Percentiles rank a stretch among this genome's conserved stretches.
Conservation (phyloP, 805 yeast genomes). For the Wickerhamiella dianesei region DNA sequence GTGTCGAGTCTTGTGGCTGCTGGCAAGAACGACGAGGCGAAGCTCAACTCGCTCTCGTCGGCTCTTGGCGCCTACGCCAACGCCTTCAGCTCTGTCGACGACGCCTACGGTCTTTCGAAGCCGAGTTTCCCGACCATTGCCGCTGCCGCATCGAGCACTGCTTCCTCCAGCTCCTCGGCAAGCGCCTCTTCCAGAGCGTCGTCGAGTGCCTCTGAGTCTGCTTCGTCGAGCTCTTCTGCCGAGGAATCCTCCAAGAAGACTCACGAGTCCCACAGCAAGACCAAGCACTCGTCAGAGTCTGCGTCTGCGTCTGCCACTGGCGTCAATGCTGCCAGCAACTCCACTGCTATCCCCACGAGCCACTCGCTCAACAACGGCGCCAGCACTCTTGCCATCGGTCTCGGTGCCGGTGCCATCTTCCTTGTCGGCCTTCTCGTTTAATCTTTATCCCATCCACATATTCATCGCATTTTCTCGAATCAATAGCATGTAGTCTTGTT, state of each 20-base stretch:
- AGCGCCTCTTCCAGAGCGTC: too few relatives aligned
- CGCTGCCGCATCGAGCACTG: slow-evolving; percentile 6
- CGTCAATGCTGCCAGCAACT: slow-evolving; percentile 4
- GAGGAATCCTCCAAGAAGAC: neutral
- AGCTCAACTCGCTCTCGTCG: slow-evolving; percentile 4
- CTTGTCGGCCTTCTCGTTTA: slow-evolving; percentile 9
- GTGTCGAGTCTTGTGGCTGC: slow-evolving; percentile 12
- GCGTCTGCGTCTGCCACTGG: slow-evolving; percentile 4
- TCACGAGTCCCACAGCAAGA: slow-evolving; percentile 6
- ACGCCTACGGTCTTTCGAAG: slow-evolving; percentile 6
- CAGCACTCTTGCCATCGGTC: slow-evolving; percentile 11
- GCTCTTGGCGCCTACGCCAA: slow-evolving; percentile 6
- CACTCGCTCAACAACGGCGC: slow-evolving; percentile 7
- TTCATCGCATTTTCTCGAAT: neutral
- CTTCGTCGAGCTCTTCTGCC: neutral
- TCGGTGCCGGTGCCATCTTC: slow-evolving; percentile 12
- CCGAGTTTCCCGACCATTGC: slow-evolving; percentile 5
- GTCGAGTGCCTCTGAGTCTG: neutral
- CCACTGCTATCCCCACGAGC: slow-evolving; percentile 6
- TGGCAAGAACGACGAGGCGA: slow-evolving; percentile 9
- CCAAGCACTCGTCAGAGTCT: too few relatives aligned
- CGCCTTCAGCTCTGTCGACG: slow-evolving; percentile 10
- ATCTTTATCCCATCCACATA: too few relatives aligned
- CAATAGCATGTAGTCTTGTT: too few relatives aligned
- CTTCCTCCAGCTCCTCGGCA: too few relatives aligned